Evolutionary conservation across 148 eudicot genomes (phyloP), one percentile per base, ranked within the genome.

Genomic region (Bassia scoparia): DNA sequence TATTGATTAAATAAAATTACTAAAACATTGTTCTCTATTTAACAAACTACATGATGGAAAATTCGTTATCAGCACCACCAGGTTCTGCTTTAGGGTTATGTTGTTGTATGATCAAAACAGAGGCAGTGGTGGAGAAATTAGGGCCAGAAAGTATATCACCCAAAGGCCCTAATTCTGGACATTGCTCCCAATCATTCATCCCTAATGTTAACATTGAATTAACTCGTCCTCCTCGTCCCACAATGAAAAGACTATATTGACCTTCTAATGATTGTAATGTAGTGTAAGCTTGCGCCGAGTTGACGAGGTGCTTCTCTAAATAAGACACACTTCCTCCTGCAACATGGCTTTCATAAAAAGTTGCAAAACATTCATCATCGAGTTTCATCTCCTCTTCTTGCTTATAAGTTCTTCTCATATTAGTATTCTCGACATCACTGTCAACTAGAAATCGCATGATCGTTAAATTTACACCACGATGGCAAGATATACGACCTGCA

Each of bases 161-260:
- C 0, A 94, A 83, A 0, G 98, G 98, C 7, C 98, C 98, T 7
- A 94, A 76, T 78, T 94, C 98, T 0, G 98, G 97, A 69, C 97
- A 94, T 74, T 91, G 93, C 73, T 91, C 98, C 97, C 94, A 88
- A 38, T 94, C 98, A 59, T 89, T 94, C 98, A 94, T 94, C 72
- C 98, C 98, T 50, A 76, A 83, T 0, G 98, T 94, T 71, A 94
- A 71, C 43, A 87, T 80, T 14, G 98, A 88, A 33, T 94, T 94
- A 59, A 85, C 92, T 38, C 98, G 71, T 21, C 97, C 97, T 24
- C 91, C 98, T 76, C 96, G 68, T 0, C 98, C 98, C 21, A 94
- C 97, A 1, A 94, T 88, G 76, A 91, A 91, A 0, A 94, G 86
- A 7, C 85, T 84, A 21, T 94, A 94, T 56, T 87, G 89, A 55